Evolutionary conservation across 2,329 filamentous ascomycete genomes (phyloP).

Genomic region (Calonectria multiphialidica): DNA sequence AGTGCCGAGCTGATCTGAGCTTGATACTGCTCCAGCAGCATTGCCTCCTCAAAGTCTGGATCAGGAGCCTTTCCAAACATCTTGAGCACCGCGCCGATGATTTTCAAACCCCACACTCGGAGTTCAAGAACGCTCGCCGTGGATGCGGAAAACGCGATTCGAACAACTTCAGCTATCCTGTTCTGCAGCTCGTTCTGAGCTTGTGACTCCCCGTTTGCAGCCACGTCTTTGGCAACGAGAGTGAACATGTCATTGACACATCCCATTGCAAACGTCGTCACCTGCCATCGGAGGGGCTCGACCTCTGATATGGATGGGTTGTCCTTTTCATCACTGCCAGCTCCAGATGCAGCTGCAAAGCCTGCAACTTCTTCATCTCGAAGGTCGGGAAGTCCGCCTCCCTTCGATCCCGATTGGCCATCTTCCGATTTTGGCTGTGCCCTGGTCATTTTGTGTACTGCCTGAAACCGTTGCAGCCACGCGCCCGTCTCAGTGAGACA

Average conservation of each 20-base stretch:
- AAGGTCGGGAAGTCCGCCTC: conserved; percentile 76
- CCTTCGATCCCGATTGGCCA: conserved; percentile 57
- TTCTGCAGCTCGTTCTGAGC: conserved; percentile 85
- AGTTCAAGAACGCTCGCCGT: conserved; percentile 93
- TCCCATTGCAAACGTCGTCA: conserved; percentile 92
- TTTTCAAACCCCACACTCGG: conserved; percentile 90
- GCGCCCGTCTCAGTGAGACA: conserved; percentile 80
- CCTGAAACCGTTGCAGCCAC: conserved; percentile 94
- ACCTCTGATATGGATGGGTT: conserved; percentile 70
- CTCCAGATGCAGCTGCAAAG: conserved; percentile 82
- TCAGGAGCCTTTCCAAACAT: conserved; percentile 97
- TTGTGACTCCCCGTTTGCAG: conserved; percentile 81
- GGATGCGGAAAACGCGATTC: conserved; percentile 97
- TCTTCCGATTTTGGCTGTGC: conserved; percentile 70
- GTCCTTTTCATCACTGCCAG: conserved; percentile 68
- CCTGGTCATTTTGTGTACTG: conserved; percentile 88
- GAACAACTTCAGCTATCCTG: conserved; percentile 90
- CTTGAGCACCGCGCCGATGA: conserved; percentile 92
- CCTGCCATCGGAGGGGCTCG: conserved; percentile 95
- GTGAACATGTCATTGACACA: conserved; percentile 86
- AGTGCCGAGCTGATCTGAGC: conserved; percentile 97
- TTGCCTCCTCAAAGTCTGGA: conserved; percentile 97
- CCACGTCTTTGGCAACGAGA: conserved; percentile 82
- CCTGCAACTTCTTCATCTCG: conserved; percentile 97
- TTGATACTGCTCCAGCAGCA: conserved; percentile 97